Conservation (phyloP, 129 eudicot genomes). For the Lactuca sativa region DNA sequence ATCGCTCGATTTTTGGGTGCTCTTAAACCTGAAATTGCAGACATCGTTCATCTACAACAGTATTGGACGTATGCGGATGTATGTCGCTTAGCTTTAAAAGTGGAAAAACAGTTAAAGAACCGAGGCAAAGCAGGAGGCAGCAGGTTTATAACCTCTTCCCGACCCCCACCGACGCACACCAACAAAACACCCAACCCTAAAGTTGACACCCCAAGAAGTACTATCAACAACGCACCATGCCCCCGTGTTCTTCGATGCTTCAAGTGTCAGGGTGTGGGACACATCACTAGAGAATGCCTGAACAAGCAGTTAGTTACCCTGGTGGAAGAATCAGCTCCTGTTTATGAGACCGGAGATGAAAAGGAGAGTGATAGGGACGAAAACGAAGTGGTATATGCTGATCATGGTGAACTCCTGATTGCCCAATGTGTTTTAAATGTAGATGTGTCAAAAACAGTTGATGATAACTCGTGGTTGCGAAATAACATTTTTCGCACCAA, state of each 20-base stretch:
- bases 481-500: not conserved
- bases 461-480: not conserved
- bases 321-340: not conserved
- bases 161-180: too few relatives aligned
- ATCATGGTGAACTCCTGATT: not conserved
- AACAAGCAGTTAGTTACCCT: not conserved
- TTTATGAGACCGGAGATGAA: not conserved
- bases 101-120: not conserved
- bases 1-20: slow-evolving; percentile 22
- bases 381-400: not conserved
- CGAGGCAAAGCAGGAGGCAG: not conserved
- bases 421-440: not conserved
- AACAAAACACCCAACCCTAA: too few relatives aligned
- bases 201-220: too few relatives aligned
- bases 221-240: too few relatives aligned
- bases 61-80: slow-evolving; percentile 21
- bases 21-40: not conserved
- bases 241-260: not conserved
- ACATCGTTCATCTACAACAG: slow-evolving; percentile 25
- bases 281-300: not conserved
- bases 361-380: not conserved
- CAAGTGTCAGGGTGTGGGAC: not conserved
- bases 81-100: slow-evolving; percentile 17
- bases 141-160: not conserved
- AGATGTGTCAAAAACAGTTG: not conserved